phyloP scores from a whole-genome alignment of 306 rosid species.

The Pyrus pyrifolia region DNA sequence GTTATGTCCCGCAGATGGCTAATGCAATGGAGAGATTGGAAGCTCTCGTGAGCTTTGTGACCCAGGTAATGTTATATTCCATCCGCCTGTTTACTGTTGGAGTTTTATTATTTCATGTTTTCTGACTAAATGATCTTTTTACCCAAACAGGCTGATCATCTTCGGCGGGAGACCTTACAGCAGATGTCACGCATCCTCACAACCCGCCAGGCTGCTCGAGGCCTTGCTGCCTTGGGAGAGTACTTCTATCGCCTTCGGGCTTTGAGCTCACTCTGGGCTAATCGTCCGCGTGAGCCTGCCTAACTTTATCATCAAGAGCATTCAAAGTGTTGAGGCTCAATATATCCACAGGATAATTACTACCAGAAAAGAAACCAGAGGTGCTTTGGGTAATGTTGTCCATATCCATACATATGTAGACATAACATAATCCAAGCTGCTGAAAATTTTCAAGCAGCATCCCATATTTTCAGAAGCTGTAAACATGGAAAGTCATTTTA shows the following conservation, averaged over 20 bases:
- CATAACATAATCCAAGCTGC: constrained; percentile 16
- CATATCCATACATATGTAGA: constrained; percentile 8
- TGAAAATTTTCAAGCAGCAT: constrained; percentile 45
- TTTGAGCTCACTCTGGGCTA: constrained; percentile 75
- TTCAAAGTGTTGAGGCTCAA: constrained; percentile 18
- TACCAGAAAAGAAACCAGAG: constrained; percentile 1
- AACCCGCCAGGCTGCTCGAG: constrained; percentile 62
- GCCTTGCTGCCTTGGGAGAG: constrained; percentile 69
- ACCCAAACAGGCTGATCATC: constrained; percentile 74
- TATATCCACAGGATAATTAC: constrained; percentile 20
- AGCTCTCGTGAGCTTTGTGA: constrained; percentile 60
- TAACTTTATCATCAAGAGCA: constrained; percentile 21
- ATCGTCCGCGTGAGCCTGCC: constrained; percentile 50
- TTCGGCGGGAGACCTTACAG: constrained; percentile 62
- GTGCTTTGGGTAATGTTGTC: constrained; percentile 15
- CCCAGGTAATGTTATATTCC: constrained; percentile 48
- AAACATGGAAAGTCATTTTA: constrained; percentile 47
- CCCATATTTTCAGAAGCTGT: constrained; percentile 43
- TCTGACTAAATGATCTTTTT: constrained; percentile 6
- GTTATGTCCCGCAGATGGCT: constrained; percentile 37
- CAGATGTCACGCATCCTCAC: constrained; percentile 74
- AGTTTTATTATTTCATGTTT: neutral
- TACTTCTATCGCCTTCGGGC: constrained; percentile 72
- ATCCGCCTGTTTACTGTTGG: neutral
- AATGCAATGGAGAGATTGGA: constrained; percentile 77